These are phyloP conservation scores for Xylaria sp. DNA, from an alignment of 2,329 filamentous ascomycete species.

Conservation along the genomic window DNA sequence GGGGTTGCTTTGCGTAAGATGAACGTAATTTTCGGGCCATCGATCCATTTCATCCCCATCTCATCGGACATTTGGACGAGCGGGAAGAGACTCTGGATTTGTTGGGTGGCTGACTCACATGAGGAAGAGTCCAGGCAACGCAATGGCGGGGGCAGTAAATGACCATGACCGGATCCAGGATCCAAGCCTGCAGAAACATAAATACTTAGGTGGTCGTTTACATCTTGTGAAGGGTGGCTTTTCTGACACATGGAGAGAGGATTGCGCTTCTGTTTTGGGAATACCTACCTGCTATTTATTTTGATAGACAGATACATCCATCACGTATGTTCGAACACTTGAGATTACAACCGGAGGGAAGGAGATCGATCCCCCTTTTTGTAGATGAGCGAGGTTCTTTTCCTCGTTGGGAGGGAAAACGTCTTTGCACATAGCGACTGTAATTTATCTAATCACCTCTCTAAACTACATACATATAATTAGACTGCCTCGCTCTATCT, in stretches of 20 bases:
- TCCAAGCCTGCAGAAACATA: slow-evolving; percentile 1
- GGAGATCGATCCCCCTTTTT: neutral
- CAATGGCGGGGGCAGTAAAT: neutral
- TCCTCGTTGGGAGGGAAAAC: neutral
- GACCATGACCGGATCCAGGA: neutral
- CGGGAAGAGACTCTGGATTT: neutral
- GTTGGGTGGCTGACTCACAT: neutral
- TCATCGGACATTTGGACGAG: neutral
- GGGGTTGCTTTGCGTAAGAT: neutral
- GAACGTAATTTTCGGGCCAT: neutral
- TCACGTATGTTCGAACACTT: neutral
- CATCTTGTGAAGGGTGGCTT: neutral
- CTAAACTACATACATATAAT: neutral
- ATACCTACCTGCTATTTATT: neutral
- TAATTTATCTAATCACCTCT: slow-evolving; percentile 9
- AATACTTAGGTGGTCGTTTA: neutral
- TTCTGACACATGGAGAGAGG: neutral
- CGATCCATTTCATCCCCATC: neutral
- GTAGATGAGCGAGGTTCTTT: neutral
- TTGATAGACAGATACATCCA: slow-evolving; percentile 8
- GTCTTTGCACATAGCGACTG: no score
- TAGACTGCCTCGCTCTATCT: neutral
- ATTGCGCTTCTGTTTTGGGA: neutral
- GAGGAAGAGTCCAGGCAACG: neutral
- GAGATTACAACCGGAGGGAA: neutral